Evolutionary conservation across 331 rosid species (phyloP).

Genomic region (Telfairia occidentalis): DNA sequence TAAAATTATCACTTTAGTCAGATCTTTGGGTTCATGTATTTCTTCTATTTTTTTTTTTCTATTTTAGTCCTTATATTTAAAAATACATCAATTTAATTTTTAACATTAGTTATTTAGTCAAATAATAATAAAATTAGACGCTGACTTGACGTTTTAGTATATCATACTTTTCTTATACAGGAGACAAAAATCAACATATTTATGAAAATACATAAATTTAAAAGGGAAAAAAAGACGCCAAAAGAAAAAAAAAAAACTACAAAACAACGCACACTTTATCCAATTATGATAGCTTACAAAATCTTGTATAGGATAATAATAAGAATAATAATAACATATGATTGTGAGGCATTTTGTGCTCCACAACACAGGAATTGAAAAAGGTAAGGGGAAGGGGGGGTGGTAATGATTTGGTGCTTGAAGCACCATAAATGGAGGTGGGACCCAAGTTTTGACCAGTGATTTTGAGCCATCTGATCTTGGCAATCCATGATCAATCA

Average conservation of each 20-base stretch:
- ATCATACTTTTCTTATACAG: not conserved
- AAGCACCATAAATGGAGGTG: slow-evolving; percentile 1
- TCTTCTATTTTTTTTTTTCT: not conserved
- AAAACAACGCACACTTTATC: not conserved
- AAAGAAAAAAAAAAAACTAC: not conserved
- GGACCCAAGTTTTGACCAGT: slow-evolving; percentile 19
- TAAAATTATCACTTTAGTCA: not conserved
- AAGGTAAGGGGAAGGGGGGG: too few species aligned
- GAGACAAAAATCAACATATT: not conserved
- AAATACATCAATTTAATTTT: not conserved
- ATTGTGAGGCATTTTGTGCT: not conserved
- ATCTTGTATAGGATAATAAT: not conserved
- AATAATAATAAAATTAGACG: too few species aligned
- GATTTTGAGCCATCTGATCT: slow-evolving; percentile 9
- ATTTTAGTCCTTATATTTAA: not conserved
- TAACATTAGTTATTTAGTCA: not conserved
- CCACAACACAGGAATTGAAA: not conserved
- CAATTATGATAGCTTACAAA: not conserved
- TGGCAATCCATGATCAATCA: slow-evolving; percentile 13
- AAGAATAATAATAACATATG: not conserved
- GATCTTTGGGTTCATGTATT: not conserved
- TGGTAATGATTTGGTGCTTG: not conserved
- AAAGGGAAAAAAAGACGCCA: too few species aligned
- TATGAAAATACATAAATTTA: not conserved
- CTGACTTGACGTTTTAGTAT: not conserved